Evolutionary conservation across 257 asterid genomes (phyloP).

Genomic region (Scutellaria minor): DNA sequence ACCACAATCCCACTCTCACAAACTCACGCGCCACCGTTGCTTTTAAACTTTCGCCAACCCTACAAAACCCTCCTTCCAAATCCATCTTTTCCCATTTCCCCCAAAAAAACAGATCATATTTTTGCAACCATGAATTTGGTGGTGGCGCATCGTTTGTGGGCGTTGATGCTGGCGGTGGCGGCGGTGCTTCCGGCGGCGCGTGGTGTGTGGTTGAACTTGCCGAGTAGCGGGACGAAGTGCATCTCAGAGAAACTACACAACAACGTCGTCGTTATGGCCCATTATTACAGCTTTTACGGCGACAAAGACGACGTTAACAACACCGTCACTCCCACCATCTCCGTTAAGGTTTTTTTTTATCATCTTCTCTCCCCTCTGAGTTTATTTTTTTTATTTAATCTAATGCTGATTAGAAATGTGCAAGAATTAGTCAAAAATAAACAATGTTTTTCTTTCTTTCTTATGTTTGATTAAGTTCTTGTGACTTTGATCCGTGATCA

Average conservation of each 20-base stretch:
- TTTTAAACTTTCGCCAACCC: background rate
- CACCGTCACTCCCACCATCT: slow-evolving; percentile 49
- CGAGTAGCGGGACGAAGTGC: slow-evolving; percentile 66
- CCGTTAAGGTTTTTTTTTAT: slow-evolving; percentile 53
- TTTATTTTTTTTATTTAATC: background rate
- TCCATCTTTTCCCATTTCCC: background rate
- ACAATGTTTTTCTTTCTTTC: background rate
- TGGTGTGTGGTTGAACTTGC: slow-evolving; percentile 71
- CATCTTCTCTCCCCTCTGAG: background rate
- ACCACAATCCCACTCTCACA: slow-evolving; percentile 36
- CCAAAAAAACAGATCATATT: background rate
- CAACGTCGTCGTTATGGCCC: slow-evolving; percentile 68
- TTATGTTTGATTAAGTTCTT: background rate
- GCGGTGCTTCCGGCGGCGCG: slow-evolving; percentile 49
- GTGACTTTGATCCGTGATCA: background rate
- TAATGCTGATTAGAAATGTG: background rate
- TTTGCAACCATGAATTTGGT: slow-evolving; percentile 29
- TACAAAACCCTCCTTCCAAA: slow-evolving; percentile 3
- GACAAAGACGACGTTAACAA: slow-evolving; percentile 35
- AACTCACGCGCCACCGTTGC: slow-evolving; percentile 35
- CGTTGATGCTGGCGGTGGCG: slow-evolving; percentile 35
- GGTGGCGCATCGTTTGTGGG: slow-evolving; percentile 35
- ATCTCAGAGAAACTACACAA: slow-evolving; percentile 65
- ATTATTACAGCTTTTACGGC: slow-evolving; percentile 56
- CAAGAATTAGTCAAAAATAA: background rate